Percentiles rank a stretch among this genome's conserved stretches.
Evolutionary conservation across 2,329 filamentous ascomycete genomes (phyloP).

Genomic region (Aspergillus novoparasiticus): DNA sequence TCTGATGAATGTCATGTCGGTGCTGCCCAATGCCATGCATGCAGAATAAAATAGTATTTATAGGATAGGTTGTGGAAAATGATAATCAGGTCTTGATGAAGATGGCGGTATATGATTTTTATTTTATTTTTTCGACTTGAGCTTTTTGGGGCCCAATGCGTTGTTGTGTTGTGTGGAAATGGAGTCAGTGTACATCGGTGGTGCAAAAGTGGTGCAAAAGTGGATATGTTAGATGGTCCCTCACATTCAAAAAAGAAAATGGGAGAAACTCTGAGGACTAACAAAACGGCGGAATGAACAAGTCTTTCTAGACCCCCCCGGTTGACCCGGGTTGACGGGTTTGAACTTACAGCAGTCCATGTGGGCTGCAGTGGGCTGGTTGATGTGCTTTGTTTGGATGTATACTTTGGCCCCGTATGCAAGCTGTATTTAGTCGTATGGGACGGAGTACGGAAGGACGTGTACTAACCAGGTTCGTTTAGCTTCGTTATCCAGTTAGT

Average conservation of each 20-base stretch:
- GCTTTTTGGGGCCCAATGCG: constrained; percentile 2
- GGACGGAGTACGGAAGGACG: constrained; percentile 16
- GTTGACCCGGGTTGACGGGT: constrained; percentile 34
- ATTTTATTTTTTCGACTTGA: not conserved
- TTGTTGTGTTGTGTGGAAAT: constrained; percentile 3
- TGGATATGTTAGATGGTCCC: constrained; percentile 12
- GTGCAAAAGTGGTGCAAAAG: not conserved
- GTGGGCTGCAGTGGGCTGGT: constrained; percentile 28
- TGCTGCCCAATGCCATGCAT: constrained; percentile 11
- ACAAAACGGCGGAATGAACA: constrained; percentile 16
- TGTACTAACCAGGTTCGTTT: constrained; percentile 17
- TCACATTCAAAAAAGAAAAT: constrained; percentile 10
- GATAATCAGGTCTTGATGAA: constrained; percentile 1
- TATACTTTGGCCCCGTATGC: constrained; percentile 13
- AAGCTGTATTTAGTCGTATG: constrained; percentile 18
- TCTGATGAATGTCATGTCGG: constrained; percentile 8
- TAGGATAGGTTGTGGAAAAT: not conserved
- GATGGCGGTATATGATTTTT: not conserved
- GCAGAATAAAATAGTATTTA: constrained; percentile 1
- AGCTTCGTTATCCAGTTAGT: constrained; percentile 21
- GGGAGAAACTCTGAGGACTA: not conserved
- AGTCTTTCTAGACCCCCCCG: constrained; percentile 22
- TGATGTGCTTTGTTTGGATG: constrained; percentile 20
- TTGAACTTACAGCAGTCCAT: constrained; percentile 24
- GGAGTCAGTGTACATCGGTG: not conserved